Percentiles rank a stretch among this genome's conserved stretches.
phyloP scores from a whole-genome alignment of 768 basidiomycete species.

The Mycena galopus region DNA sequence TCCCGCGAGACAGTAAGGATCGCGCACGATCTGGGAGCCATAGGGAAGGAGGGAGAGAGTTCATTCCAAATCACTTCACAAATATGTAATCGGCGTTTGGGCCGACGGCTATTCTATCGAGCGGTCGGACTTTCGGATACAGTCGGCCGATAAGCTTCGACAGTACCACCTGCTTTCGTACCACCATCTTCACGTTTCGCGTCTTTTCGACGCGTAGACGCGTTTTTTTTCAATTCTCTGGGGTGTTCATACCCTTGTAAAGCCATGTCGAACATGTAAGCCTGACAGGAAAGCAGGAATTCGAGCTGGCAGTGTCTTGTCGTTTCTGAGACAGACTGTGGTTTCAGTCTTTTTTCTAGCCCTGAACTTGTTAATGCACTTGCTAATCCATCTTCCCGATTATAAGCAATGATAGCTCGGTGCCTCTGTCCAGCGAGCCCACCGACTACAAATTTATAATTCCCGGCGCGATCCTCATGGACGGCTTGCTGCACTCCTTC shows the following conservation, averaged over 20 bases:
- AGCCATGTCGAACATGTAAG: slow-evolving; percentile 23
- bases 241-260: not conserved
- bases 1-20: not conserved
- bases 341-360: not conserved
- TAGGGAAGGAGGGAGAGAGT: slow-evolving; percentile 31
- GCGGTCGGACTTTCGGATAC: too few species aligned
- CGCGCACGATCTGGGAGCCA: slow-evolving; percentile 62
- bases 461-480: slow-evolving; percentile 59
- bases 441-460: slow-evolving; percentile 45
- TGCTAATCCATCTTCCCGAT: not conserved
- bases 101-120: not conserved
- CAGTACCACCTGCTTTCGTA: not conserved
- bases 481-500: slow-evolving; percentile 62
- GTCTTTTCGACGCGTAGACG: not conserved
- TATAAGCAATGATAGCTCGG: not conserved
- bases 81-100: not conserved
- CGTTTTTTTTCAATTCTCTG: not conserved
- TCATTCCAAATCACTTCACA: not conserved
- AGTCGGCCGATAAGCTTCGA: too few species aligned
- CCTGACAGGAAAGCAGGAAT: not conserved
- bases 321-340: too few species aligned
- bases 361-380: not conserved
- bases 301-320: not conserved
- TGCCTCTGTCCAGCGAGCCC: slow-evolving; percentile 35
- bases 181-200: not conserved